Base-by-base conservation (phyloP, 139 green algal species). In the Pseudopediastrum boryanum region DNA sequence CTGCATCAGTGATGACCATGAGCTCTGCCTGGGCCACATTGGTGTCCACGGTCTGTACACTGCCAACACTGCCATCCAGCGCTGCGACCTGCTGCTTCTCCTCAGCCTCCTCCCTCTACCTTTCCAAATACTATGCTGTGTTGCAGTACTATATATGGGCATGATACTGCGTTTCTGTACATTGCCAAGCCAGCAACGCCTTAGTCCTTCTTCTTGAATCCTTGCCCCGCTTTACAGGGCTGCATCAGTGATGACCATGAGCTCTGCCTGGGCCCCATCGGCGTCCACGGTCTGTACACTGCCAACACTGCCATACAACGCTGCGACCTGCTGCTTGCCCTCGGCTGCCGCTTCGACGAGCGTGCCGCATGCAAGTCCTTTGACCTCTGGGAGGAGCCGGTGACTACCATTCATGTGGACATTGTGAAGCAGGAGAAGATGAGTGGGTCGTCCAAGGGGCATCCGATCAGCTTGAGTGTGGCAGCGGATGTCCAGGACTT, bases 241-340 rank as follows among this genome's bases (percentile, higher is more conserved):
- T 67, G 58, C 58, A 67, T 67, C 58, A 41, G 21, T 41, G 58
- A 67, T 19, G 58, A 67, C 23, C 58, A 67, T 33, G n/a, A 67
- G n/a, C 58, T 67, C n/a, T 67, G 58, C 58, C 58, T 67, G 58
- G 58, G 58, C 58, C 58, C 58, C 16, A 67, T 67, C 27, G 58
- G 58, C 58, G 58, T 67, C 10, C 58, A 67, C 27, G 58, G 58
- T 13, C 58, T 67, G 58, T 19, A 67, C 58, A 67, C 58, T 33
- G 58, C 58, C 58, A 67, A 67, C 58, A 67, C 58, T 19, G 58
- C 58, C 19, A 19, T 67, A 8, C 31, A 7, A 10, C n/a, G 27
- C n/a, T 67, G 58, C 58, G 58, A 67, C 58, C n/a, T 67, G 58
- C n/a, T 67, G n/a, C 58, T 67, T 31, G 58, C 58, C 8, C 58